Conservation (phyloP, 768 basidiomycete genomes). For the Kwoniella europaea region DNA sequence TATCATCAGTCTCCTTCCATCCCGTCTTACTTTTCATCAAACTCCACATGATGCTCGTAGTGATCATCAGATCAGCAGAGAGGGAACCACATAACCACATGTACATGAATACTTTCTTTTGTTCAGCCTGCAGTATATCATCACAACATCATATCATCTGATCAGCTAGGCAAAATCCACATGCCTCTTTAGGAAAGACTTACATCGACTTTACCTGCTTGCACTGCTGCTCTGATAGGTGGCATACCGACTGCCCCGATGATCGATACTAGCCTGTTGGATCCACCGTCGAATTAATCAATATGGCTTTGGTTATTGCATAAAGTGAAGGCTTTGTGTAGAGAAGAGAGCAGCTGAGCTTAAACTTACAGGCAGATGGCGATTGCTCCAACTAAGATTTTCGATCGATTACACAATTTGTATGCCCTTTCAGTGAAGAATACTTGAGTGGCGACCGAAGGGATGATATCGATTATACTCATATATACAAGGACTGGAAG, state of each 20-base stretch:
- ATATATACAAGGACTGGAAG: constrained; percentile 1
- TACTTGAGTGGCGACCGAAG: constrained; percentile 10
- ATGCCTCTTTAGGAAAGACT: too few species aligned
- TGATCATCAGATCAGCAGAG: constrained; percentile 13
- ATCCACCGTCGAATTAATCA: not conserved
- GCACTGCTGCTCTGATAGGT: not conserved
- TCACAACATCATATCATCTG: too few species aligned
- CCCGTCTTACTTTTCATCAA: constrained; percentile 7
- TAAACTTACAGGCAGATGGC: constrained; percentile 4
- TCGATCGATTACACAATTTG: constrained; percentile 4
- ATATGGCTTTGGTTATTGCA: not conserved
- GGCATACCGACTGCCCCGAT: constrained; percentile 9
- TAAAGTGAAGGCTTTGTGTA: too few species aligned
- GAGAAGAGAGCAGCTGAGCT: not conserved
- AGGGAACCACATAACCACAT: constrained; percentile 9
- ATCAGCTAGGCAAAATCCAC: too few species aligned
- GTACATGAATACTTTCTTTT: constrained; percentile 7
- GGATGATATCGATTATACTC: constrained; percentile 18
- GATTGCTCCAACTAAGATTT: not conserved
- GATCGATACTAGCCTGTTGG: constrained; percentile 3
- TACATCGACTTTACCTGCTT: not conserved
- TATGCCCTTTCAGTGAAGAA: constrained; percentile 19
- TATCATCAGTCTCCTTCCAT: constrained; percentile 1
- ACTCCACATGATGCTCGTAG: constrained; percentile 10
- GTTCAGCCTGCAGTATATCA: not conserved